Conservation (phyloP, 2,329 filamentous ascomycete species). For the Aspergillus persii region DNA sequence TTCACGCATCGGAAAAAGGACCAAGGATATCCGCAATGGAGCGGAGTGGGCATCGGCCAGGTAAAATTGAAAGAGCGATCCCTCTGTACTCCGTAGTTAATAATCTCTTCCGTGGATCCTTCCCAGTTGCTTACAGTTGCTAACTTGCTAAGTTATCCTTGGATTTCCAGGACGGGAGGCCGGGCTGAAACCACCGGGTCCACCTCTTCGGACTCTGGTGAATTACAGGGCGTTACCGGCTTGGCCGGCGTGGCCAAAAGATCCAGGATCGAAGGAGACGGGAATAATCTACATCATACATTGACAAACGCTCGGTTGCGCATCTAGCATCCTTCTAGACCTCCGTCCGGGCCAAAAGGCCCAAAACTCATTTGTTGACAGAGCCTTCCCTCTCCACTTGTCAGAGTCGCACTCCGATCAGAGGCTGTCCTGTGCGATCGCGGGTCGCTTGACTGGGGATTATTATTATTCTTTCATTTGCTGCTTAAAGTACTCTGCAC, state of each 20-base stretch:
- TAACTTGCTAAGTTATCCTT: slow-evolving; percentile 11
- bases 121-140: no score
- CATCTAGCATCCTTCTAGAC: slow-evolving; percentile 8
- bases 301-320: not conserved
- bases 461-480: no score
- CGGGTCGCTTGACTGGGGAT: slow-evolving; percentile 6
- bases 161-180: slow-evolving; percentile 12
- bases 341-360: slow-evolving; percentile 3
- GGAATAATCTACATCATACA: slow-evolving; percentile 12
- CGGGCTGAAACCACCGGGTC: slow-evolving; percentile 14
- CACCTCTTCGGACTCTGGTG: not conserved
- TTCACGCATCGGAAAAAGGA: not conserved
- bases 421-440: slow-evolving; percentile 19
- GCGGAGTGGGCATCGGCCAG: not conserved
- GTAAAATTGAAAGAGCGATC: not conserved
- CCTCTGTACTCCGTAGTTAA: no score
- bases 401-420: slow-evolving; percentile 5
- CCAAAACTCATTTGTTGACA: not conserved
- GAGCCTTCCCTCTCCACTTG: slow-evolving; percentile 6
- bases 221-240: not conserved
- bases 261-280: not conserved
- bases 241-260: not conserved
- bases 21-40: not conserved
- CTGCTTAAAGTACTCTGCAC: no score
- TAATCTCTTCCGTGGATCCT: slow-evolving; percentile 6